phyloP scores from a whole-genome alignment of 2,329 filamentous ascomycete species.

The Penicillium sp. region DNA sequence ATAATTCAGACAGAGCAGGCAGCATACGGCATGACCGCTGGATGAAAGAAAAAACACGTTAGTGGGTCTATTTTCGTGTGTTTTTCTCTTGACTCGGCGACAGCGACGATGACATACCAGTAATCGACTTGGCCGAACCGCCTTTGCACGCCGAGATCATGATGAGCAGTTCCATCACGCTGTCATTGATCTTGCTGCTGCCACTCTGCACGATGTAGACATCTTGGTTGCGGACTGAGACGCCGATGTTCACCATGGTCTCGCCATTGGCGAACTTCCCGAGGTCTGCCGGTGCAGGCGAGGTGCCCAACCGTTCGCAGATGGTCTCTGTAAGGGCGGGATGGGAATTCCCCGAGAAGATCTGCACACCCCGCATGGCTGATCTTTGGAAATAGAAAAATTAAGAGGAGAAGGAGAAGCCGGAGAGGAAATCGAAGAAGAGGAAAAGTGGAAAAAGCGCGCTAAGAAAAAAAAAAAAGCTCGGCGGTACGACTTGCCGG shows the following conservation, averaged over 20 bases:
- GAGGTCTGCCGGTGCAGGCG: conserved; percentile 60
- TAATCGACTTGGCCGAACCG: conserved; percentile 94
- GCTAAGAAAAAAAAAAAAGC: conserved; percentile 15
- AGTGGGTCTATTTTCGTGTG: conserved; percentile 13
- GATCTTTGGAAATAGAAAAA: conserved; percentile 11
- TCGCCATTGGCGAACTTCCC: conserved; percentile 71
- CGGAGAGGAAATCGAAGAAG: conserved; percentile 21
- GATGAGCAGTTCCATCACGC: conserved; percentile 98
- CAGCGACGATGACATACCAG: conserved; percentile 62
- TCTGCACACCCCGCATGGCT: conserved; percentile 65
- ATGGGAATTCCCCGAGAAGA: conserved; percentile 68
- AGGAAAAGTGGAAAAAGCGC: not conserved
- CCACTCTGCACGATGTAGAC: conserved; percentile 99
- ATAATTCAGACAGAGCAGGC: conserved; percentile 31
- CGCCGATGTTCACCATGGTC: conserved; percentile 67
- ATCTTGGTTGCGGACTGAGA: conserved; percentile 90
- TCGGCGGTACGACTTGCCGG: conserved; percentile 11
- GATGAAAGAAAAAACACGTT: conserved; percentile 8
- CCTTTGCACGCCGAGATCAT: conserved; percentile 99
- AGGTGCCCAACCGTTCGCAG: conserved; percentile 65
- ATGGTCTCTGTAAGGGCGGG: conserved; percentile 65
- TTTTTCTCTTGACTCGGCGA: not conserved
- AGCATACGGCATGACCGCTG: conserved; percentile 52
- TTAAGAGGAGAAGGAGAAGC: conserved; percentile 13
- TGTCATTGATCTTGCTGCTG: conserved; percentile 94